Conservation (phyloP, 179 eudicot species). For the Spinacia oleracea region DNA sequence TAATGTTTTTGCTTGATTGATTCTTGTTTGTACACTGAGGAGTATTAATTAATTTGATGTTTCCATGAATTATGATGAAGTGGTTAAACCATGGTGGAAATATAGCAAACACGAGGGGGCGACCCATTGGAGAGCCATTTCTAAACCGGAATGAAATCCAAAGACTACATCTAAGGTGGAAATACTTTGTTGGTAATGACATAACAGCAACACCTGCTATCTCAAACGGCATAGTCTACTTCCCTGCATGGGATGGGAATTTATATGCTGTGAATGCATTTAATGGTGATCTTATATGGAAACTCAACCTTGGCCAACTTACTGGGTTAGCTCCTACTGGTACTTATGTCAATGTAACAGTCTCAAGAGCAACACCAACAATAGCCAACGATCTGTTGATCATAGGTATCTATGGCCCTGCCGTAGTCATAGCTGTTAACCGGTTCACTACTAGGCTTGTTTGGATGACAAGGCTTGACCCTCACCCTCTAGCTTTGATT, state of each 20-base stretch:
- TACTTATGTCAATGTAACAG: slow-evolving; percentile 26
- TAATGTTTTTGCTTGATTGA: too few relatives aligned
- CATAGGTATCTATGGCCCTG: slow-evolving; percentile 38
- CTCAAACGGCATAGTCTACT: slow-evolving; percentile 30
- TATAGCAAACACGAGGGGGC: slow-evolving; percentile 33
- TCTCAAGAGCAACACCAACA: slow-evolving; percentile 32
- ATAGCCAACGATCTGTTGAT: slow-evolving; percentile 30
- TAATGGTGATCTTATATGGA: slow-evolving; percentile 37
- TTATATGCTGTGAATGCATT: slow-evolving; percentile 34
- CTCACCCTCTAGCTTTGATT: slow-evolving; percentile 29
- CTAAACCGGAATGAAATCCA: slow-evolving; percentile 24
- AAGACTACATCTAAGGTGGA: slow-evolving; percentile 32
- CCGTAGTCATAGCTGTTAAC: slow-evolving; percentile 34
- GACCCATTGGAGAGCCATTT: slow-evolving; percentile 29
- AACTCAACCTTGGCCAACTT: slow-evolving; percentile 28
- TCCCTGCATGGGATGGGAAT: slow-evolving; percentile 44
- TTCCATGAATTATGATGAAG: slow-evolving; percentile 6
- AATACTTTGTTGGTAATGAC: slow-evolving; percentile 32
- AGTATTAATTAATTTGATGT: neutral
- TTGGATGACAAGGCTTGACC: slow-evolving; percentile 37
- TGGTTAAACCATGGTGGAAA: slow-evolving; percentile 45
- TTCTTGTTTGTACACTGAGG: too few relatives aligned
- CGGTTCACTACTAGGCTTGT: slow-evolving; percentile 29
- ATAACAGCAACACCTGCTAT: slow-evolving; percentile 45
- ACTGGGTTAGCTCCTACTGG: slow-evolving; percentile 32